A percentile compares a stretch with the other conserved stretches of the same genome.
These are phyloP conservation scores for Ochetophila trinervis DNA, from an alignment of 306 rosid species.

Conservation along the genomic window DNA sequence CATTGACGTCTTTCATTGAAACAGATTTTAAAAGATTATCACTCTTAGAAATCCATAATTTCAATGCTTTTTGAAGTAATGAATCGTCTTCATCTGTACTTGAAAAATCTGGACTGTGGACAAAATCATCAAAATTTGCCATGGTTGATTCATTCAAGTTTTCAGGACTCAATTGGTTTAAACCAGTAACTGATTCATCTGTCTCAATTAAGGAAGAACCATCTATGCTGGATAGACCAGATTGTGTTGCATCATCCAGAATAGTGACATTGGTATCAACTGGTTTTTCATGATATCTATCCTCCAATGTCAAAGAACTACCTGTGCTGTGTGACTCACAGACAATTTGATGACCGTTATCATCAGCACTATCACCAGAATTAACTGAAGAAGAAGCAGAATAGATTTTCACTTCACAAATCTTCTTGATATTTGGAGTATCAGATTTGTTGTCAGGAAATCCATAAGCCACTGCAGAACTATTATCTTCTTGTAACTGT, in stretches of 20 bases:
- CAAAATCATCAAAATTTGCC: neutral
- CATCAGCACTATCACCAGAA: neutral
- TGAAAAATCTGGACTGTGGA: neutral
- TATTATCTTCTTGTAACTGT: constrained; percentile 4
- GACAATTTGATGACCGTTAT: neutral
- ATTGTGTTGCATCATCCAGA: constrained; percentile 7
- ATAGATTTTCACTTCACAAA: neutral
- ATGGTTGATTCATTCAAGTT: constrained; percentile 3
- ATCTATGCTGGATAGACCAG: neutral
- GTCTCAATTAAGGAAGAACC: neutral
- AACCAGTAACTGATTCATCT: constrained; percentile 8
- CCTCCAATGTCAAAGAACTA: constrained; percentile 13
- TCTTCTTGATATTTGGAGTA: constrained; percentile 1
- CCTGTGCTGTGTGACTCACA: constrained; percentile 6
- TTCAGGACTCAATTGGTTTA: constrained; percentile 10
- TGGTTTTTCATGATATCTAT: constrained; percentile 4
- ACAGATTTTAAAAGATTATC: constrained; percentile 12
- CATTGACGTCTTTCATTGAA: constrained; percentile 5
- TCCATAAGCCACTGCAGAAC: constrained; percentile 4
- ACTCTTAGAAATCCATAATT: constrained; percentile 1
- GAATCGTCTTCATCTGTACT: constrained; percentile 7
- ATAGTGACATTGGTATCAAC: constrained; percentile 1
- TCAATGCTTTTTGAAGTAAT: neutral
- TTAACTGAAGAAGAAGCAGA: neutral
- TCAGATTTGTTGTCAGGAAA: constrained; percentile 5